Base-by-base conservation (phyloP, 1,139 yeast species). In the Kodamaea sp. region DNA sequence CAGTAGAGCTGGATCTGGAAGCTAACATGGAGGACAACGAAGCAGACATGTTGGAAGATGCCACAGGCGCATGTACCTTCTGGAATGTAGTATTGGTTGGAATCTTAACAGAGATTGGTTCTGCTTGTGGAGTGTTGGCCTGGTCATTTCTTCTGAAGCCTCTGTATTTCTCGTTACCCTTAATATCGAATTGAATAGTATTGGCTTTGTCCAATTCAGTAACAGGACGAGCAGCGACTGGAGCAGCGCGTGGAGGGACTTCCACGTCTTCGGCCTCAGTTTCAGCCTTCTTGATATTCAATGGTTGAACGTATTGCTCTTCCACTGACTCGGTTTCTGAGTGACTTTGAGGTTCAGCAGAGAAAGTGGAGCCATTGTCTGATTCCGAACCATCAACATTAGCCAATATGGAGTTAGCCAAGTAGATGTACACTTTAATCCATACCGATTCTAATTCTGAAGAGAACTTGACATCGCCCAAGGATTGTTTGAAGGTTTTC, bases 111-210 rank as follows among this genome's bases (percentile, higher is more conserved):
- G 57, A 48, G 24, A 62, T 54, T 24, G 65, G 64, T 24, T 53
- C 55, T n/a, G 43, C 22, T 20, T 42, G 39, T 10, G 53, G 46
- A 12, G 50, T 44, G 29, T 55, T 57, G 22, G 51, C 45, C 24
- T 55, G 53, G 5, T 55, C 55, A 34, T 62, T 59, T 55, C 76
- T 63, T 59, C 76, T 67, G 52, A 70, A 70, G 1, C 76, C 76
- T 41, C 53, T 61, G 48, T 70, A 70, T 43, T 67, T 70, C 22
- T 61, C 67, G 43, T 66, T 66, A 14, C 55, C 49, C 26, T 36
- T 55, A 51, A 47, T 59, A 42, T 41, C 51, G 31, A 55, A 46
- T 23, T 42, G 43, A 31, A 53, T 47, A 11, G 50, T 42, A 22
- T 29, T 47, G 40, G 42, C 37, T 39, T 31, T 39, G 41, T 35